Percentiles rank a stretch among this genome's conserved stretches.
Evolutionary conservation across 2,329 filamentous ascomycete genomes (phyloP).

Genomic region (Cryphonectria nitschkei): DNA sequence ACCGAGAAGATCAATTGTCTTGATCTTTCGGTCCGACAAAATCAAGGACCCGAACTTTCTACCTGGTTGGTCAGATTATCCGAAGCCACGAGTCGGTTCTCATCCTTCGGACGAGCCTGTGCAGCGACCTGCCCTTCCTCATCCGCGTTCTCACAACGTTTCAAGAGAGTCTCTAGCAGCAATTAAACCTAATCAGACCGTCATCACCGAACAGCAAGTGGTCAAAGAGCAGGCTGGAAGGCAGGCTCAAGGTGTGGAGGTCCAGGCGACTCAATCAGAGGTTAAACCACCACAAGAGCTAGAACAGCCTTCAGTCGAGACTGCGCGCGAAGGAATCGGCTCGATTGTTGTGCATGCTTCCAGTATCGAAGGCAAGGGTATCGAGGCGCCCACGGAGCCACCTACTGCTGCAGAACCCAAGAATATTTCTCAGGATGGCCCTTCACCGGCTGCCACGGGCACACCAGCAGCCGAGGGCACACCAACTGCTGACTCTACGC

Average conservation of each 20-base stretch:
- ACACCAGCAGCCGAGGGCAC: neutral
- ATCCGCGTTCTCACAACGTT: neutral
- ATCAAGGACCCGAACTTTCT: conserved; percentile 33
- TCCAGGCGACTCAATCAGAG: neutral
- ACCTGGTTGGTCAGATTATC: conserved; percentile 23
- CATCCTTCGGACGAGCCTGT: neutral
- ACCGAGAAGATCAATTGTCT: conserved; percentile 38
- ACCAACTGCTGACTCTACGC: neutral
- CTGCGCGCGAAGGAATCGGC: neutral
- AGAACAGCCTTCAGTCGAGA: neutral
- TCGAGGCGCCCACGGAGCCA: neutral
- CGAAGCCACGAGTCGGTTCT: conserved; percentile 10
- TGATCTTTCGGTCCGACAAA: conserved; percentile 37
- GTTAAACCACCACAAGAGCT: neutral
- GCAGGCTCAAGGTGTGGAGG: neutral
- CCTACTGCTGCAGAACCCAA: neutral
- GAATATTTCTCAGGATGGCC: neutral
- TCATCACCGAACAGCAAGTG: neutral
- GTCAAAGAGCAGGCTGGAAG: neutral
- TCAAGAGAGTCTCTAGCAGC: neutral
- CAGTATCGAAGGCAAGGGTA: neutral
- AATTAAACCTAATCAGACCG: neutral
- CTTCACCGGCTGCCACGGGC: neutral
- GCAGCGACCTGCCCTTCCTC: neutral
- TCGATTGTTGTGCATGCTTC: conserved; percentile 9